phyloP scores from a whole-genome alignment of 2,329 filamentous ascomycete species.

The Harringtonia lauricola region DNA sequence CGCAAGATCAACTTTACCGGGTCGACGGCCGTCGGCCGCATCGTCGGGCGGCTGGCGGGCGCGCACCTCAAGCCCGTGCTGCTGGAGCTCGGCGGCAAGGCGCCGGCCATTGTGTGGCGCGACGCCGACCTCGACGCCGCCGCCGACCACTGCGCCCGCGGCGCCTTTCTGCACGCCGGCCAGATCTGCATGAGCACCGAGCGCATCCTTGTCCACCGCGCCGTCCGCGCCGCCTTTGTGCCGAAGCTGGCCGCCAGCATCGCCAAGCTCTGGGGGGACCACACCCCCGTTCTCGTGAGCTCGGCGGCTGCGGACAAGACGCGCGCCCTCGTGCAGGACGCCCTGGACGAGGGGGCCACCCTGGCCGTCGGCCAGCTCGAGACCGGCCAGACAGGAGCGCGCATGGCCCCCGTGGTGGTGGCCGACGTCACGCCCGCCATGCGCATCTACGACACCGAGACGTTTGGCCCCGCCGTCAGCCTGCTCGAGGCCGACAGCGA shows the following conservation, averaged over 20 bases:
- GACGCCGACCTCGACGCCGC: conserved; percentile 68
- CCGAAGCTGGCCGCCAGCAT: conserved; percentile 27
- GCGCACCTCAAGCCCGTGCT: conserved; percentile 69
- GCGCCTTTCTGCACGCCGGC: conserved; percentile 62
- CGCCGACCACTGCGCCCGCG: conserved; percentile 55
- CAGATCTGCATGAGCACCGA: conserved; percentile 86
- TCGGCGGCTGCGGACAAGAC: conserved; percentile 43
- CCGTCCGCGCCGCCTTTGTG: conserved; percentile 33
- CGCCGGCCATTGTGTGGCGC: conserved; percentile 65
- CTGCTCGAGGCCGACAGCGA: conserved; percentile 54
- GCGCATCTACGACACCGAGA: conserved; percentile 65
- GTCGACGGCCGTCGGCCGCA: conserved; percentile 59
- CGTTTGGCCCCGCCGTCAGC: conserved; percentile 65
- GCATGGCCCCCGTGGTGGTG: conserved; percentile 49
- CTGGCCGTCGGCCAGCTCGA: conserved; percentile 28
- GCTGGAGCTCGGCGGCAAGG: conserved; percentile 46
- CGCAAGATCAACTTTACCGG: conserved; percentile 86
- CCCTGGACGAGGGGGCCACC: conserved; percentile 53
- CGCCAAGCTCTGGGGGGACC: conserved; percentile 22
- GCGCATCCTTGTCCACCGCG: conserved; percentile 50
- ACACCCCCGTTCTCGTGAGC: conserved; percentile 32
- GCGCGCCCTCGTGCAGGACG: conserved; percentile 54
- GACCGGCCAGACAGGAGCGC: conserved; percentile 17
- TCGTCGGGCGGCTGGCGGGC: conserved; percentile 60
- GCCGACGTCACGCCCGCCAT: conserved; percentile 53